phyloP scores from a whole-genome alignment of 176 grass and related monocot species.

The Rhynchospora breviuscula region DNA sequence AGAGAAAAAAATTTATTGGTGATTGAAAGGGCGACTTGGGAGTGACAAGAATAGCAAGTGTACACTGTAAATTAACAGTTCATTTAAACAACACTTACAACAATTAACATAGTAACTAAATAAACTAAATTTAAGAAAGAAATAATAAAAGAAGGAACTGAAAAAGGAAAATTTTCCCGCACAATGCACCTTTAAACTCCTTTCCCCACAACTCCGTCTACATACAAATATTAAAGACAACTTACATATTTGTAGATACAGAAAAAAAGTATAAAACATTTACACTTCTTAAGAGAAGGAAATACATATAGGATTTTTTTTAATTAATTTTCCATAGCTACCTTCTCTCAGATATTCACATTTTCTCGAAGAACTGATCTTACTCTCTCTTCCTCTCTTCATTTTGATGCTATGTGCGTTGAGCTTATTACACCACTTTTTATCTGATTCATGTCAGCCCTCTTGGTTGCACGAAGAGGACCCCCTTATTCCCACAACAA shows the following conservation, averaged over 20 bases:
- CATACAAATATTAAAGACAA: conserved; percentile 26
- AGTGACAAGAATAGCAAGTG: conserved; percentile 40
- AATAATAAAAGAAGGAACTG: background rate
- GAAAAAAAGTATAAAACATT: conserved; percentile 35
- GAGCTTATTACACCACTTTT: conserved; percentile 42
- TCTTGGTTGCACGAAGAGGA: conserved; percentile 32
- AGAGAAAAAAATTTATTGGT: background rate
- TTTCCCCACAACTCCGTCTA: conserved; percentile 29
- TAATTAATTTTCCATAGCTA: background rate
- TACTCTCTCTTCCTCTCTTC: conserved; percentile 5
- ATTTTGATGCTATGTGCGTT: conserved; percentile 24
- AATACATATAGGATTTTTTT: background rate
- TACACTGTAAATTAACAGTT: conserved; percentile 51
- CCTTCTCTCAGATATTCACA: conserved; percentile 23
- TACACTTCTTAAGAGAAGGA: conserved; percentile 23
- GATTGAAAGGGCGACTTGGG: background rate
- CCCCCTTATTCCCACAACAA: conserved; percentile 74
- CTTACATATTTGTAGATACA: conserved; percentile 27
- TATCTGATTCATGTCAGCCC: conserved; percentile 34
- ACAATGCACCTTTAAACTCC: conserved; percentile 26
- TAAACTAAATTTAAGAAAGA: conserved; percentile 36
- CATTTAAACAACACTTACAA: conserved; percentile 43
- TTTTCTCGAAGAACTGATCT: conserved; percentile 20
- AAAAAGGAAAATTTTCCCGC: conserved; percentile 23
- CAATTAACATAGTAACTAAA: conserved; percentile 43